Conservation (phyloP, 1,284 basidiomycete genomes). For the Pyrrhoderma lamaoense region DNA sequence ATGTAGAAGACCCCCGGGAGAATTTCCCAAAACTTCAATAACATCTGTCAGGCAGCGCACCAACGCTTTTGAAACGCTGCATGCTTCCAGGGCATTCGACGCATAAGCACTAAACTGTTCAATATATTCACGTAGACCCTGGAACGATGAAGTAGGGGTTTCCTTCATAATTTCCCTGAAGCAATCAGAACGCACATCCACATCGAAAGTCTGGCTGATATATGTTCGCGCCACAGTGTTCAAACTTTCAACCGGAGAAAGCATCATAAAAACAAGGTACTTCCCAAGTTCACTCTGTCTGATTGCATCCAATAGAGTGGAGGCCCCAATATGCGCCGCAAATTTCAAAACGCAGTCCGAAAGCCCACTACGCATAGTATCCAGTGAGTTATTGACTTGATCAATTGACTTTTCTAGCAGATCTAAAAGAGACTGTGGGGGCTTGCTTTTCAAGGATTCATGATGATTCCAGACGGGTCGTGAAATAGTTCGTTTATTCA, state of each 20-base stretch:
- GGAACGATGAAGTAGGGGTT: conserved; percentile 55
- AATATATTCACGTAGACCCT: conserved; percentile 64
- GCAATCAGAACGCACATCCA: conserved; percentile 80
- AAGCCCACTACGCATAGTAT: conserved; percentile 53
- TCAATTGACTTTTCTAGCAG: conserved; percentile 30
- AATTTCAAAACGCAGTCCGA: conserved; percentile 53
- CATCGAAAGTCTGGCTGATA: conserved; percentile 76
- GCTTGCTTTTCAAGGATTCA: conserved; percentile 18
- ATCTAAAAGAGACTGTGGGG: conserved; percentile 11
- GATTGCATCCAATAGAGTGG: conserved; percentile 46
- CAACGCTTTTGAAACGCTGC: conserved; percentile 76
- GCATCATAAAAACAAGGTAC: conserved; percentile 57
- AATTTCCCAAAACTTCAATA: conserved; percentile 77
- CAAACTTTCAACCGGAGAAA: conserved; percentile 73
- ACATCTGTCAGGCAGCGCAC: conserved; percentile 89
- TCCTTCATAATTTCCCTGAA: conserved; percentile 70
- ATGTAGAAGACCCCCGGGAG: conserved; percentile 48
- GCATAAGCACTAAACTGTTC: conserved; percentile 59
- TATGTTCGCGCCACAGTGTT: conserved; percentile 70
- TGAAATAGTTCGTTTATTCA: conserved; percentile 46
- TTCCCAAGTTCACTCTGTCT: conserved; percentile 43
- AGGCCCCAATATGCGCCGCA: conserved; percentile 48
- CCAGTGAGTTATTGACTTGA: conserved; percentile 53
- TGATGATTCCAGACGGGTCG: conserved; percentile 29
- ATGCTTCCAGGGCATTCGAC: conserved; percentile 69